Conservation (phyloP, 2,329 filamentous ascomycete genomes). For the Sclerotinia glacialis region DNA sequence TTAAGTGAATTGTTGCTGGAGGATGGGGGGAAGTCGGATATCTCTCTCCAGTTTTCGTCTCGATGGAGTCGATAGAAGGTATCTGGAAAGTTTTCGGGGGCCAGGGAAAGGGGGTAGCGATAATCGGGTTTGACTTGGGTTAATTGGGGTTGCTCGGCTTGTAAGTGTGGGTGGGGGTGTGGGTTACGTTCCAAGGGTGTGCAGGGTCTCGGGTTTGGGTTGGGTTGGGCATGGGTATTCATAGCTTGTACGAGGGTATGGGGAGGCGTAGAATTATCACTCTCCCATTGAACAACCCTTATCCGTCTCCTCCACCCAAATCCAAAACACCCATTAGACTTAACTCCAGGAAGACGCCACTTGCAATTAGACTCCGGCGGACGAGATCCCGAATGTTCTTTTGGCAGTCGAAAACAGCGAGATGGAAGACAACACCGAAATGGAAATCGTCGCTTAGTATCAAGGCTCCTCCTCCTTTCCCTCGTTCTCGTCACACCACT, state of each 20-base stretch:
- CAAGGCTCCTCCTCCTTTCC: no score
- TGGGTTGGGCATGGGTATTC: neutral
- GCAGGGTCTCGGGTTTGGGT: neutral
- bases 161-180: no score
- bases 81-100: neutral
- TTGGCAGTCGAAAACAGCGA: no score
- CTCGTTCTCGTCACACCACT: no score
- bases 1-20: neutral
- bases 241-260: no score
- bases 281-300: no score
- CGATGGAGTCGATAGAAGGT: neutral
- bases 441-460: no score
- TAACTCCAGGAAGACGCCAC: neutral
- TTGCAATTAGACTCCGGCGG: no score
- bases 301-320: neutral
- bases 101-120: neutral
- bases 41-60: neutral
- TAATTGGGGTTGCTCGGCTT: neutral
- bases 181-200: accelerated
- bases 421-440: no score
- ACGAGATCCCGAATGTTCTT: no score
- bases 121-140: neutral
- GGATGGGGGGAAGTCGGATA: neutral
- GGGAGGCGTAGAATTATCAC: neutral
- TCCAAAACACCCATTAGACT: neutral